phyloP scores from a whole-genome alignment of 768 basidiomycete species.

The Psilocybe tampanensis region DNA sequence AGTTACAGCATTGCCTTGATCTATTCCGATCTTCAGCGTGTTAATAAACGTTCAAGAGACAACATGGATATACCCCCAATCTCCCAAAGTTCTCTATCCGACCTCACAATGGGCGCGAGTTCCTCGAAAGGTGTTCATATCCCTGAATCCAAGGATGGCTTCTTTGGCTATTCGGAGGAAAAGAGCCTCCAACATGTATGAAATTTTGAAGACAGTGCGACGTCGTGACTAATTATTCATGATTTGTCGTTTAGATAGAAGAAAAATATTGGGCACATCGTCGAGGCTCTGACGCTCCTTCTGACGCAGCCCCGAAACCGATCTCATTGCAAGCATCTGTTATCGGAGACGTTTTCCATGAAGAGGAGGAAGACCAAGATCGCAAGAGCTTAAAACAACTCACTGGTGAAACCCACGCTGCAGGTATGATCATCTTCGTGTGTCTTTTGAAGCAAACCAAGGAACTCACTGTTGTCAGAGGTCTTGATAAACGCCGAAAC shows the following conservation, averaged over 20 bases:
- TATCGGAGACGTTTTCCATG: conserved; percentile 28
- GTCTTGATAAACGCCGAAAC: conserved; percentile 46
- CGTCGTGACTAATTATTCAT: not conserved
- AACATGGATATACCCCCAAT: not conserved
- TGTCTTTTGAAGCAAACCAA: not conserved
- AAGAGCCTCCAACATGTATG: conserved; percentile 71
- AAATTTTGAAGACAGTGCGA: not conserved
- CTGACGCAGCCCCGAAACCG: conserved; percentile 41
- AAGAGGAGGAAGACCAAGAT: conserved; percentile 38
- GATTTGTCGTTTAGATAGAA: conserved; percentile 56
- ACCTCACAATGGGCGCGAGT: not conserved
- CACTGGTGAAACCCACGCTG: conserved; percentile 31
- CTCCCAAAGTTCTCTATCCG: not conserved
- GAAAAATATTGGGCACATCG: conserved; percentile 73
- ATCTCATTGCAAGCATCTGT: conserved; percentile 21
- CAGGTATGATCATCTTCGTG: conserved; percentile 26
- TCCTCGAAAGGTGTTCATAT: conserved; percentile 30
- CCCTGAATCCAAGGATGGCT: conserved; percentile 67
- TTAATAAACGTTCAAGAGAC: not conserved
- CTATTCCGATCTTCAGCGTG: not conserved
- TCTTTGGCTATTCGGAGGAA: conserved; percentile 81
- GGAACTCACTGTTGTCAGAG: conserved; percentile 21
- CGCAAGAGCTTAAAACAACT: conserved; percentile 14
- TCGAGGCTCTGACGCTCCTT: conserved; percentile 56
- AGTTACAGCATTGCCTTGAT: not conserved